Percentiles rank a stretch among this genome's conserved stretches.
These are phyloP conservation scores for Coix lacrymajobi DNA, from an alignment of 176 grass and related monocot genomes.

Conservation along the genomic window DNA sequence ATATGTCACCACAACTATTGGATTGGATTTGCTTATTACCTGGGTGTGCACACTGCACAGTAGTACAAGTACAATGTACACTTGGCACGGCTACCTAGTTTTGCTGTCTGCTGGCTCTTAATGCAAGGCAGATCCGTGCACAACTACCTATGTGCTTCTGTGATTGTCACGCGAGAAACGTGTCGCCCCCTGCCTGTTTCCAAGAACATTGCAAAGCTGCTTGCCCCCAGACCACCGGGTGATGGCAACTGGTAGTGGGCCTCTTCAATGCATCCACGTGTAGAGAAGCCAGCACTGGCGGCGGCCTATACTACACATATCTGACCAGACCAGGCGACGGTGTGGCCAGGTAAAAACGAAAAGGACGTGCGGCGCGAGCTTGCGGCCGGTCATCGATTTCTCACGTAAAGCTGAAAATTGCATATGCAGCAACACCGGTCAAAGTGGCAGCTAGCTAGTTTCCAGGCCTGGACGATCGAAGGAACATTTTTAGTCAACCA, in stretches of 20 bases:
- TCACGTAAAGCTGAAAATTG: neutral
- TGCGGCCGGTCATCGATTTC: neutral
- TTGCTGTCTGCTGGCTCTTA: neutral
- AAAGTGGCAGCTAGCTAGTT: neutral
- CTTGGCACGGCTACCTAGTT: neutral
- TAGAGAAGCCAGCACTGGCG: neutral
- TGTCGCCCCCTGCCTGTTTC: neutral
- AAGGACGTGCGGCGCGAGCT: neutral
- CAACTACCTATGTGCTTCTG: neutral
- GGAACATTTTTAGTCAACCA: too few relatives aligned
- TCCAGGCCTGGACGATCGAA: too few relatives aligned
- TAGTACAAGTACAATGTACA: neutral
- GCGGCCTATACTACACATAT: neutral
- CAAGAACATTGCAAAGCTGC: neutral
- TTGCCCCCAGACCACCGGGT: neutral
- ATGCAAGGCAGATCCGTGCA: neutral
- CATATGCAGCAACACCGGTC: neutral
- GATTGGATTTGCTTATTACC: neutral
- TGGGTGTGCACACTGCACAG: neutral
- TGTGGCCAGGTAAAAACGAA: neutral
- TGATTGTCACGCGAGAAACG: neutral
- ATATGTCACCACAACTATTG: neutral
- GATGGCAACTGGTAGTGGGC: neutral
- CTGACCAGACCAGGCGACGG: neutral
- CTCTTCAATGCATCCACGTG: neutral